A percentile compares a stretch with the other conserved stretches of the same genome.
Conservation (phyloP, 2,329 filamentous ascomycete genomes). For the Microcyclosporella mali region DNA sequence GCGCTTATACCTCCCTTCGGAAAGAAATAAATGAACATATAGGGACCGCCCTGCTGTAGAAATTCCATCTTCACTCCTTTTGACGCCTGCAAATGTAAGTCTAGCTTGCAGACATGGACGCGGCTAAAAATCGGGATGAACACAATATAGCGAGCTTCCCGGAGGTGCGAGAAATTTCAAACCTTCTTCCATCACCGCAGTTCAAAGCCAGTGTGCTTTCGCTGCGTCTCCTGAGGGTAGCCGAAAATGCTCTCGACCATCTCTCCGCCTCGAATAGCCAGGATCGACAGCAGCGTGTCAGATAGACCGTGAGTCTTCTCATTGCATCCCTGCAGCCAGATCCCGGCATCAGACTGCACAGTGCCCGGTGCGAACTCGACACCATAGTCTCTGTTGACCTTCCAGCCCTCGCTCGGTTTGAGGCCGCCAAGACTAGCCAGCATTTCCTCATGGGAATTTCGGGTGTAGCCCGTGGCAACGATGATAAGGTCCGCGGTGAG, state of each 20-base stretch:
- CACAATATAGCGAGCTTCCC: no score
- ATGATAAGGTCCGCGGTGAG: conserved; percentile 76
- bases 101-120: no score
- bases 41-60: no score
- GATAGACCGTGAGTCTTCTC: conserved; percentile 83
- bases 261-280: conserved; percentile 33
- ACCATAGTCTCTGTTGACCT: conserved; percentile 70
- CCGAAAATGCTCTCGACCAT: conserved; percentile 35
- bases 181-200: background rate
- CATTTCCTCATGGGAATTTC: conserved; percentile 72
- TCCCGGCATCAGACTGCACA: conserved; percentile 66
- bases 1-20: no score
- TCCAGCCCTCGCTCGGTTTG: conserved; percentile 57
- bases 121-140: no score
- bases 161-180: no score
- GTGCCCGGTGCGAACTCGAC: conserved; percentile 63
- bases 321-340: conserved; percentile 93
- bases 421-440: conserved; percentile 61
- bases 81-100: no score
- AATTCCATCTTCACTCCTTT: no score
- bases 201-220: background rate
- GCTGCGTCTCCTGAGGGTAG: conserved; percentile 6
- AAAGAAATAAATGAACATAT: no score
- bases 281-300: conserved; percentile 33
- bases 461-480: conserved; percentile 78